Percentiles rank a stretch among this genome's conserved stretches.
Evolutionary conservation across 1,139 yeast species (phyloP).

Genomic region (Pneumocystis murina): DNA sequence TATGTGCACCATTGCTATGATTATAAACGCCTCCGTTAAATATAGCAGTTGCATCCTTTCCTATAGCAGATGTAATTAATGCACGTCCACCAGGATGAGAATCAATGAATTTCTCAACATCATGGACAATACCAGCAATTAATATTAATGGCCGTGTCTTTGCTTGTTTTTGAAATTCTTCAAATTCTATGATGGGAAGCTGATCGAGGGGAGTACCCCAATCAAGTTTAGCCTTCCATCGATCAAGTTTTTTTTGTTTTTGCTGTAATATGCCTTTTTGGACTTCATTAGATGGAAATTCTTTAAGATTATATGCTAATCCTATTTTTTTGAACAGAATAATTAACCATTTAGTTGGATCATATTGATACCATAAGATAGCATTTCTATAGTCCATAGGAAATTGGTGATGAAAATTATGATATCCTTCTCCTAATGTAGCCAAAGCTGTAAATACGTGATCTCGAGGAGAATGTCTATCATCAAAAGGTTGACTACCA

Average conservation of each 20-base stretch:
- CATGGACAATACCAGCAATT: conserved; percentile 89
- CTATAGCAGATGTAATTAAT: conserved; percentile 67
- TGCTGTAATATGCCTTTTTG: conserved; percentile 94
- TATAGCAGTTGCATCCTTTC: conserved; percentile 93
- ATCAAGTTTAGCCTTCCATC: conserved; percentile 58
- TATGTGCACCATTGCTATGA: conserved; percentile 96
- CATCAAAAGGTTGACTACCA: conserved; percentile 95
- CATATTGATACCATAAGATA: conserved; percentile 95
- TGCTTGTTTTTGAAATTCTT: conserved; percentile 59
- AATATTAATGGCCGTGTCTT: conserved; percentile 51
- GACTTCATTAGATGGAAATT: conserved; percentile 86
- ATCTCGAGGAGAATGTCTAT: conserved; percentile 93
- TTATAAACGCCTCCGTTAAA: conserved; percentile 96
- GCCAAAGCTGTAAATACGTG: conserved; percentile 87
- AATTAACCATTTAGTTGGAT: conserved; percentile 80
- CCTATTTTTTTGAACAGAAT: conserved; percentile 63
- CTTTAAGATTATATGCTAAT: conserved; percentile 77
- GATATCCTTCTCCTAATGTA: conserved; percentile 97
- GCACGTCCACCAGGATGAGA: conserved; percentile 98
- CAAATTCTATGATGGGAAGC: conserved; percentile 83
- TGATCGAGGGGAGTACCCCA: conserved; percentile 85
- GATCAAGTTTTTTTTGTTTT: conserved; percentile 86
- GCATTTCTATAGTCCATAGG: conserved; percentile 98
- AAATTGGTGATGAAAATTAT: conserved; percentile 98
- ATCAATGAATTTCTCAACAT: conserved; percentile 65